Base-by-base conservation (phyloP, 1,284 basidiomycete genomes). In the Athelia sp. region DNA sequence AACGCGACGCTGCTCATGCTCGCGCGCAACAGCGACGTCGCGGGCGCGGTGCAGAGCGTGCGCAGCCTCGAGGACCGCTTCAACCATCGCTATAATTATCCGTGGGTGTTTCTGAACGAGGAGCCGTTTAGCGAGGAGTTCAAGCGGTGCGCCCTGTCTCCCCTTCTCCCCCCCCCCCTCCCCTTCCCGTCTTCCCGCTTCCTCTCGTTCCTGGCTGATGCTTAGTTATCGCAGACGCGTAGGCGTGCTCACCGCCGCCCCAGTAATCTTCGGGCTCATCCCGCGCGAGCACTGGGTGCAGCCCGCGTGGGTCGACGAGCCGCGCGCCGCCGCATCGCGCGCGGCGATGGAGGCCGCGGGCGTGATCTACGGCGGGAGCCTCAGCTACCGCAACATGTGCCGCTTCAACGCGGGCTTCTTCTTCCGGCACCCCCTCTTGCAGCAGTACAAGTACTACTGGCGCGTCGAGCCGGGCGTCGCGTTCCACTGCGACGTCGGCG, bases 221-320 rank as follows among this genome's bases (percentile, higher is more conserved):
- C n/a, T n/a, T n/a, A n/a, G n/a, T n/a, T n/a, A n/a, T n/a, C n/a
- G n/a, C 43, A 47, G 26, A 22, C 51, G 49, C 17, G 50, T 52
- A 15, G 31, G 34, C 19, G n/a, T 26, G 24, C 46, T 72, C 46
- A 73, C 71, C 17, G 60, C 59, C 15, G 56, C 69, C 4, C 68
- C 67, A 6, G 67, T 69, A 44, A 52, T 60, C 32, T 88, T 84
- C 56, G 85, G 84, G 1, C 62, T 76, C n/a, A 79, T 88, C 21
- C 66, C 69, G 6, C 48, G 40, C 15, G 66, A 71, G 3, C 66
- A 74, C 43, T 75, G 72, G 73, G 59, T 59, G 46, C 82, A 86
- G 57, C 83, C 84, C 0, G 71, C 73, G 19, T 86, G 80, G 77
- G 80, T 83, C 52, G 78, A 82, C 60, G 79, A 85, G 62, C 70